These are phyloP conservation scores for Cyberlindnera euphorbiae DNA, from an alignment of 805 yeast genomes.

Conservation along the genomic window DNA sequence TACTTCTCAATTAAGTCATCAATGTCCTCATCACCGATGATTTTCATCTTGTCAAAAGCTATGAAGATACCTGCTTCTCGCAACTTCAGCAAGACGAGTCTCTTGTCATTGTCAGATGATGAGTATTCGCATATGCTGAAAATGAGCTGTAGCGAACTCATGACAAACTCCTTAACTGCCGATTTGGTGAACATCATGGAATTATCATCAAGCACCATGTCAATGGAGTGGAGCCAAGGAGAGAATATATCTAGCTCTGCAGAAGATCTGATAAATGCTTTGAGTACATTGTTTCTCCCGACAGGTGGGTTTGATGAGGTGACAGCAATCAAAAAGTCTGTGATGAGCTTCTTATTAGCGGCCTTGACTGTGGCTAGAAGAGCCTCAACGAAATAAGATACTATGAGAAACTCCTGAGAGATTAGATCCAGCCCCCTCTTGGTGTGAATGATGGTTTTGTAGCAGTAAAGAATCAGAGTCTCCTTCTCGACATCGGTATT, in stretches of 20 bases:
- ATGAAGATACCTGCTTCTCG: constrained; percentile 34
- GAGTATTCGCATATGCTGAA: constrained; percentile 23
- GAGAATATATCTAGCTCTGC: constrained; percentile 17
- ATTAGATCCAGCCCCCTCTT: constrained; percentile 23
- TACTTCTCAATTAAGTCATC: constrained; percentile 22
- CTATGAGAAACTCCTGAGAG: constrained; percentile 20
- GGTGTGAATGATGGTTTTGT: constrained; percentile 42
- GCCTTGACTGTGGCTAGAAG: constrained; percentile 44
- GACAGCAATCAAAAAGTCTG: constrained; percentile 42
- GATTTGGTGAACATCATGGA: constrained; percentile 17
- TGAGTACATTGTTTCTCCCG: constrained; percentile 28
- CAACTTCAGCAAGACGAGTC: constrained; percentile 27
- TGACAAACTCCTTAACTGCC: constrained; percentile 16
- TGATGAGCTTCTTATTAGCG: constrained; percentile 47
- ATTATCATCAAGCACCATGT: constrained; percentile 13
- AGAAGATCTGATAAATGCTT: constrained; percentile 18
- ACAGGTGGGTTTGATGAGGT: constrained; percentile 25
- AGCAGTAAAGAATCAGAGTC: constrained; percentile 43
- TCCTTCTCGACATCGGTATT: constrained; percentile 49
- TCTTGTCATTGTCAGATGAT: constrained; percentile 23
- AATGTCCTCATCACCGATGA: constrained; percentile 36
- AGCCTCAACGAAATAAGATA: constrained; percentile 39
- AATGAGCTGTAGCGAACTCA: constrained; percentile 20
- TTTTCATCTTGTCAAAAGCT: constrained; percentile 30
- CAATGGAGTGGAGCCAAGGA: constrained; percentile 19